These are phyloP conservation scores for Rhizophlyctis rosea DNA, from an alignment of 192 early-diverging fungal genomes.

Conservation along the genomic window DNA sequence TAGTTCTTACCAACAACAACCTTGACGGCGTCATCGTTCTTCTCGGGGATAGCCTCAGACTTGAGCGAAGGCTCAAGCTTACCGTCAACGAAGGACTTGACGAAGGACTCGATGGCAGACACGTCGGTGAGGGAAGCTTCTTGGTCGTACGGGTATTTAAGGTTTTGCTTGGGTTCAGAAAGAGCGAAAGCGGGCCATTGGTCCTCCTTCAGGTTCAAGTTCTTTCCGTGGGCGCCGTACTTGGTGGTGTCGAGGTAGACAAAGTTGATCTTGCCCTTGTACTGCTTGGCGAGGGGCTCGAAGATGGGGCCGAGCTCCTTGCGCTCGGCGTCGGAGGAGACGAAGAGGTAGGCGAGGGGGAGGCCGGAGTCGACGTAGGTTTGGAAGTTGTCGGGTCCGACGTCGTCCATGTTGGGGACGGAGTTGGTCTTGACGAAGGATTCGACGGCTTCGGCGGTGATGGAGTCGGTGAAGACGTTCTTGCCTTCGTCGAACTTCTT, in stretches of 20 bases:
- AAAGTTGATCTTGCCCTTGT: constrained; percentile 87
- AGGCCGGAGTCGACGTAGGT: constrained; percentile 83
- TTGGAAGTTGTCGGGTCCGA: constrained; percentile 85
- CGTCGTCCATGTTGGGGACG: constrained; percentile 85
- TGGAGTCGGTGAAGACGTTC: constrained; percentile 60
- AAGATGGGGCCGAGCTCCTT: constrained; percentile 54
- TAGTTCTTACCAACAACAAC: constrained; percentile 85
- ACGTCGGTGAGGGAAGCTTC: constrained; percentile 59
- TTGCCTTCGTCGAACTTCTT: constrained; percentile 91
- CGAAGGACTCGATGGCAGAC: constrained; percentile 54
- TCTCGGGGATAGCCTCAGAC: constrained; percentile 73
- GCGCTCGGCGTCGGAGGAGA: constrained; percentile 59
- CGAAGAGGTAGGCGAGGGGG: constrained; percentile 90
- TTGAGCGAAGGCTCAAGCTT: constrained; percentile 75
- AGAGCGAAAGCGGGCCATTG: constrained; percentile 92
- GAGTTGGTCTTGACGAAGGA: constrained; percentile 77
- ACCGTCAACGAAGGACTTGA: constrained; percentile 63
- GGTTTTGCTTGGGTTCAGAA: constrained; percentile 67
- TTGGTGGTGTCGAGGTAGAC: constrained; percentile 87
- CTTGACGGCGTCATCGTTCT: constrained; percentile 86
- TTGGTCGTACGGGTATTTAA: constrained; percentile 87
- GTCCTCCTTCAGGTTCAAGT: constrained; percentile 87
- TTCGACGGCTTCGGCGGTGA: constrained; percentile 53
- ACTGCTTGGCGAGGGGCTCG: constrained; percentile 73
- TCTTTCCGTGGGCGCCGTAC: constrained; percentile 82